Evolutionary conservation across 2,329 filamentous ascomycete species (phyloP).

Genomic region (Whalleya microplaca): DNA sequence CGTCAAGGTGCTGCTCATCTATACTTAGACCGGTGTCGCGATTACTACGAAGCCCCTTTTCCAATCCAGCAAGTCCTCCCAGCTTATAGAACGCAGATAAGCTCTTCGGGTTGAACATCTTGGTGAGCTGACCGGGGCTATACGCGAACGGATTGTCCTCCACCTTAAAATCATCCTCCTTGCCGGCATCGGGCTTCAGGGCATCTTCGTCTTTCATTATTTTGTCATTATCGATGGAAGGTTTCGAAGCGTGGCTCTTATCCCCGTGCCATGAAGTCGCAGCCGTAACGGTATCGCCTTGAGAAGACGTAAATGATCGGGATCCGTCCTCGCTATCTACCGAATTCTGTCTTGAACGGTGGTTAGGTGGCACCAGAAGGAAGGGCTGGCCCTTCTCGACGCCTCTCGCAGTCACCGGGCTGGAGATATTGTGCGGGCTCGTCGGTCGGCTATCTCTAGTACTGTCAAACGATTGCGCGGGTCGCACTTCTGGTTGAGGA

Average conservation of each 20-base stretch:
- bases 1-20: constrained; percentile 72
- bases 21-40: constrained; percentile 73
- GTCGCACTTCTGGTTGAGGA: constrained; percentile 48
- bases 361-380: constrained; percentile 66
- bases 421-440: constrained; percentile 74
- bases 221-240: constrained; percentile 50
- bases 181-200: constrained; percentile 74
- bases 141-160: constrained; percentile 85
- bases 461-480: constrained; percentile 66
- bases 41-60: constrained; percentile 77
- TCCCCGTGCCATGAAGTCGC: constrained; percentile 47
- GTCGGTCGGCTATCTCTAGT: constrained; percentile 65
- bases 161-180: constrained; percentile 75
- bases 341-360: constrained; percentile 68
- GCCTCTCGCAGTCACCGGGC: constrained; percentile 51
- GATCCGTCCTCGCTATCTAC: constrained; percentile 68
- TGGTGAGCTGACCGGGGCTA: constrained; percentile 79
- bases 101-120: constrained; percentile 89
- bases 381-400: constrained; percentile 57
- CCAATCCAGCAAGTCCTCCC: constrained; percentile 77
- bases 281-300: constrained; percentile 65
- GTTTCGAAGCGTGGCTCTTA: constrained; percentile 36
- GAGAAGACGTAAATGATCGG: constrained; percentile 60
- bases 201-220: constrained; percentile 70
- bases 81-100: constrained; percentile 79